Evolutionary conservation across 306 rosid genomes (phyloP).

Genomic region (Prunus mira): DNA sequence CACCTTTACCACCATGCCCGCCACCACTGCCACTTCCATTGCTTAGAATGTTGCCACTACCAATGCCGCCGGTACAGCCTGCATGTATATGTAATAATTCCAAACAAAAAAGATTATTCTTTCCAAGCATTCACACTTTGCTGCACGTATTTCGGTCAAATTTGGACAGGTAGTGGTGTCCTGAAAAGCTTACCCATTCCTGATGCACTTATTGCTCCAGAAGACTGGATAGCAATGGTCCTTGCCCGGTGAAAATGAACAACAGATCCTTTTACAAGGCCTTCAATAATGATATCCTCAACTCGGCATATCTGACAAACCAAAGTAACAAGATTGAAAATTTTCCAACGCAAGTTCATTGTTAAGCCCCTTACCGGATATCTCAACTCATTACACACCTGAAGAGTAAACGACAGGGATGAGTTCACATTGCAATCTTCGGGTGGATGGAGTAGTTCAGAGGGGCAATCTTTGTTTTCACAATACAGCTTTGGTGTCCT

Average conservation of each 20-base stretch:
- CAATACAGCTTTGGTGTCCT: conserved; percentile 91
- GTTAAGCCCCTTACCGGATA: conserved; percentile 16
- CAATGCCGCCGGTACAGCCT: conserved; percentile 94
- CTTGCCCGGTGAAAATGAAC: conserved; percentile 98
- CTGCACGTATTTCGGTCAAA: neutral
- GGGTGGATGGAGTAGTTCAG: conserved; percentile 83
- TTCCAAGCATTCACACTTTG: neutral
- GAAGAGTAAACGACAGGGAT: conserved; percentile 90
- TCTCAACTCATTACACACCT: conserved; percentile 48
- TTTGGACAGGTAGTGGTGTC: neutral
- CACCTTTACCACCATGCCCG: conserved; percentile 98
- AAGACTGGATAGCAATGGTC: conserved; percentile 64
- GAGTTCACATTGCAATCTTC: conserved; percentile 99
- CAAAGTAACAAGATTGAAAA: conserved; percentile 25
- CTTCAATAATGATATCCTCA: conserved; percentile 84
- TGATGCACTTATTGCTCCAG: conserved; percentile 81
- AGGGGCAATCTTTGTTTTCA: conserved; percentile 66
- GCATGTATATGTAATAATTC: conserved; percentile 14
- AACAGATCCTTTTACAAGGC: conserved; percentile 91
- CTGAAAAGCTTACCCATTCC: conserved; percentile 72
- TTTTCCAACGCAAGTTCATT: conserved; percentile 3
- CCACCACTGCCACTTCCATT: conserved; percentile 88
- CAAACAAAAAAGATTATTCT: neutral
- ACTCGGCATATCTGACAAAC: conserved; percentile 86
- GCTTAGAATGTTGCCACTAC: conserved; percentile 54